phyloP scores from a whole-genome alignment of 2,329 filamentous ascomycete genomes.

The Fusarium sambucinum region DNA sequence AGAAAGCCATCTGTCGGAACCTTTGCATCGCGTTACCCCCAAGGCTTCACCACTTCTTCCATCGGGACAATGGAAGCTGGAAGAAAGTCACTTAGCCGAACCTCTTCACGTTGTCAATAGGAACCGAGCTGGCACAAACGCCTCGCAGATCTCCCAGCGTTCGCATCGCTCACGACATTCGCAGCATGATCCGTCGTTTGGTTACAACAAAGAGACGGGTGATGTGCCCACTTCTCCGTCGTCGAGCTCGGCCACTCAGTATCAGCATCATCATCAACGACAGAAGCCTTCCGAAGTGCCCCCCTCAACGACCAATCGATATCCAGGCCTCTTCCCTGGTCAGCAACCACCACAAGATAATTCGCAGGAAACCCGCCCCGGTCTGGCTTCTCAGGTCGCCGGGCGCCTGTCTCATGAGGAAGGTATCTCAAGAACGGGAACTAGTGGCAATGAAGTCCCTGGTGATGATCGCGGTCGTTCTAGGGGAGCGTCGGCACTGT shows the following conservation, averaged over 20 bases:
- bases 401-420: conserved; percentile 31
- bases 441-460: conserved; percentile 10
- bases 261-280: conserved; percentile 38
- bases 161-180: conserved; percentile 34
- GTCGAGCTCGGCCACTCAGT: conserved; percentile 21
- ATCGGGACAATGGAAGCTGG: conserved; percentile 62
- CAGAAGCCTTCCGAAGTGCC: conserved; percentile 56
- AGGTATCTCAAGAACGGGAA: conserved; percentile 52
- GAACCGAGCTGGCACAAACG: conserved; percentile 51
- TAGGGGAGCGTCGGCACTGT: conserved; percentile 59
- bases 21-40: conserved; percentile 54
- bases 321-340: conserved; percentile 60
- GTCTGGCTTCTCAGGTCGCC: conserved; percentile 34
- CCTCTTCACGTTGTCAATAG: conserved; percentile 57
- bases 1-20: conserved; percentile 66
- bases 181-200: conserved; percentile 48
- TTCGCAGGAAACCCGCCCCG: conserved; percentile 19
- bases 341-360: conserved; percentile 38
- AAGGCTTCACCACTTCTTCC: conserved; percentile 55
- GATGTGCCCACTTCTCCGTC: conserved; percentile 38
- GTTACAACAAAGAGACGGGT: conserved; percentile 63
- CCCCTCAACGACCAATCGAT: conserved; percentile 64
- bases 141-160: conserved; percentile 43
- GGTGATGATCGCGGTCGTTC: conserved; percentile 53
- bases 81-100: conserved; percentile 66